A percentile compares a stretch with the other conserved stretches of the same genome.
Conservation (phyloP, 495 filamentous ascomycete genomes). For the Aspergillus sparsus region DNA sequence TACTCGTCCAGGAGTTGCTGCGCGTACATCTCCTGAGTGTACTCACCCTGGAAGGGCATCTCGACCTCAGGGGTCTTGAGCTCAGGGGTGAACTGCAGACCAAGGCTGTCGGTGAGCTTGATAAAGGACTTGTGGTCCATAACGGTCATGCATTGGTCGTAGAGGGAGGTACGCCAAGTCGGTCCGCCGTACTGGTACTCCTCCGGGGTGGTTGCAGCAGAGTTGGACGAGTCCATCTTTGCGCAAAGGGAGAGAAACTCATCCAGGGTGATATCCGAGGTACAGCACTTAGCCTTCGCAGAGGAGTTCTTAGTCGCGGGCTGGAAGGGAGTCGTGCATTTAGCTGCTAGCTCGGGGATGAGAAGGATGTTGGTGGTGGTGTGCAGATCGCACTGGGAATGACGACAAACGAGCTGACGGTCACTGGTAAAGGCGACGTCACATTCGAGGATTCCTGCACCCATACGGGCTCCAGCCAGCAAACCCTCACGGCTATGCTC, state of each 20-base stretch:
- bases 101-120: conserved; percentile 49
- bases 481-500: conserved; percentile 57
- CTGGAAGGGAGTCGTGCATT: conserved; percentile 61
- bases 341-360: conserved; percentile 54
- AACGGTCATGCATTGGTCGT: conserved; percentile 56
- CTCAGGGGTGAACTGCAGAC: conserved; percentile 60
- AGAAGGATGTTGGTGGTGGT: conserved; percentile 63
- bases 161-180: conserved; percentile 58
- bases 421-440: conserved; percentile 65
- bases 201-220: conserved; percentile 51
- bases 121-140: conserved; percentile 57
- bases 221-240: conserved; percentile 62
- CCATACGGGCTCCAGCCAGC: conserved; percentile 57
- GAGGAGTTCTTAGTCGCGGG: conserved; percentile 43
- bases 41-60: conserved; percentile 61
- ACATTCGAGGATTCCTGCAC: conserved; percentile 65
- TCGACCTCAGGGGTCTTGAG: conserved; percentile 58
- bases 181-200: conserved; percentile 56
- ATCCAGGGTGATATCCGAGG: conserved; percentile 59
- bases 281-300: conserved; percentile 61
- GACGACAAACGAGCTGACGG: conserved; percentile 61
- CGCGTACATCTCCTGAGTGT: conserved; percentile 58
- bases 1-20: conserved; percentile 62
- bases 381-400: conserved; percentile 64
- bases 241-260: conserved; percentile 62